These are phyloP conservation scores for Colletotrichum gloeosporioides DNA, from an alignment of 2,329 filamentous ascomycete genomes.

Conservation along the genomic window DNA sequence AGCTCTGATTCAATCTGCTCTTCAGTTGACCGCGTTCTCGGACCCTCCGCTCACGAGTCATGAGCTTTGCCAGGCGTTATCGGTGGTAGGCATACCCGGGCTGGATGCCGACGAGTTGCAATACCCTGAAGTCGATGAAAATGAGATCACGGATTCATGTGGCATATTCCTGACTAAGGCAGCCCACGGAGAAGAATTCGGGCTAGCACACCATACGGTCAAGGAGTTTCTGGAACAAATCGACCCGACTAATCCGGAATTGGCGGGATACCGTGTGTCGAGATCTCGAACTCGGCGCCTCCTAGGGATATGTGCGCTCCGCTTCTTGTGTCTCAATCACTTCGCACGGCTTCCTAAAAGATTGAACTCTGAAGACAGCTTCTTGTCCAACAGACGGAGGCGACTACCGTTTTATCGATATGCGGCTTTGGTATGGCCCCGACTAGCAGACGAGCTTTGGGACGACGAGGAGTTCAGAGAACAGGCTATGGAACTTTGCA, in stretches of 20 bases:
- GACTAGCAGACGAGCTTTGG: neutral
- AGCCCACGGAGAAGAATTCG: neutral
- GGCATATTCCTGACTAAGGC: neutral
- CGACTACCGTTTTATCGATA: neutral
- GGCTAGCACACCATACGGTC: neutral
- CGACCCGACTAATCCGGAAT: neutral
- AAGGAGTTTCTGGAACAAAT: neutral
- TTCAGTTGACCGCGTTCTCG: neutral
- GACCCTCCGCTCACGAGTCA: neutral
- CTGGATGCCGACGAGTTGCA: neutral
- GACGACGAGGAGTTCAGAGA: neutral
- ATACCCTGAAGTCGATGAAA: neutral
- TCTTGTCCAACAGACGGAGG: neutral
- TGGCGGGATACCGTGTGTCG: neutral
- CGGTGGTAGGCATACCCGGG: neutral
- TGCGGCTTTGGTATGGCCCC: neutral
- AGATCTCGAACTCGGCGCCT: neutral
- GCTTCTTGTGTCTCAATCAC: neutral
- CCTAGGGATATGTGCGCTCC: neutral
- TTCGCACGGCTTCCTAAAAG: neutral
- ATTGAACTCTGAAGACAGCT: neutral
- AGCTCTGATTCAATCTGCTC: neutral
- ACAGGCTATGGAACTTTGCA: neutral
- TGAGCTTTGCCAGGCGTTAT: slow-evolving; percentile 4
- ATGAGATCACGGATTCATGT: neutral